Base-by-base conservation (phyloP, 148 eudicot species). In the Camellia japonica region DNA sequence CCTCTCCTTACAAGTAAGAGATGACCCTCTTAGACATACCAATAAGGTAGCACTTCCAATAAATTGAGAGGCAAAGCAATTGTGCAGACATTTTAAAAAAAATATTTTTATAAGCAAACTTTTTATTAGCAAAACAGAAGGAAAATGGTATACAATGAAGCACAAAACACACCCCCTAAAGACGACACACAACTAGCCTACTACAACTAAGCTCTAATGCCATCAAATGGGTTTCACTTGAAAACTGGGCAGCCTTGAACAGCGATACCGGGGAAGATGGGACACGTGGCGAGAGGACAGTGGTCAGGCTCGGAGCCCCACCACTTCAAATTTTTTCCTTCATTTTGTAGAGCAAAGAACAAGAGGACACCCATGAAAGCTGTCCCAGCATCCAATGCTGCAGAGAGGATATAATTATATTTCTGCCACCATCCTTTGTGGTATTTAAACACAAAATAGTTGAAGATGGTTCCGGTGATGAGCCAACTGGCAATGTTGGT, bases 401-500 rank as follows among this genome's bases (percentile, higher is more conserved):
- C 98, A 11, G 99, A 96, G 0, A 96, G 84, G 30, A 96, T 95
- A 65, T 96, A 96, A 79, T 94, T 96, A 84, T 96, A 96, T 83
- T 83, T 94, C 86, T 96, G 87, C 99, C 99, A 96, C 99, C 99
- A 96, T 20, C 76, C 84, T 79, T 94, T 94, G 65, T 83, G 54
- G 85, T 92, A 91, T 83, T 85, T 91, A 89, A 96, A 94, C 82
- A 96, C 95, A 42, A 96, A 91, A 71, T 90, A 94, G 88, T 96
- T 94, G 91, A 96, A 96, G 46, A 94, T 88, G 59, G 89, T 90
- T 7, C 99, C 99, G 0, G 92, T 90, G 30, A 91, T 73, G 72
- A 96, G 87, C 99, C 98, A 96, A 75, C 95, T 92, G 7, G 97
- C 97, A 7, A 96, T 94, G 78, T 96, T 96, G 72, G 99, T 94